These are phyloP conservation scores for Harringtonia aguacate DNA, from an alignment of 2,329 filamentous ascomycete genomes.

Conservation along the genomic window DNA sequence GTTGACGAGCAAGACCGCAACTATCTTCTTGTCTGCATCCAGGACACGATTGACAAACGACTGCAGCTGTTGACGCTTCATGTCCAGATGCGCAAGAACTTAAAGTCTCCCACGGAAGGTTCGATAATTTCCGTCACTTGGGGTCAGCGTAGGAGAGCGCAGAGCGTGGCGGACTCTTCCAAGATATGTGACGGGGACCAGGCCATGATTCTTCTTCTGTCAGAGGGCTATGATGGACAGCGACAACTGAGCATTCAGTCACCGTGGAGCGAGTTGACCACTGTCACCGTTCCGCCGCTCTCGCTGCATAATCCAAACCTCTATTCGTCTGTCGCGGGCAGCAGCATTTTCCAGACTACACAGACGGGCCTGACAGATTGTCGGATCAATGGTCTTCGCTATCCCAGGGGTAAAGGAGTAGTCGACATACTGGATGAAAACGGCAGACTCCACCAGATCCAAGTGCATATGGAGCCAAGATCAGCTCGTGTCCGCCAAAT, in stretches of 20 bases:
- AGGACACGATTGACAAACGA: conserved; percentile 57
- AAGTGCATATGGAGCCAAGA: conserved; percentile 55
- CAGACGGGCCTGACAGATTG: conserved; percentile 21
- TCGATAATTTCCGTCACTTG: conserved; percentile 25
- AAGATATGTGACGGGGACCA: conserved; percentile 57
- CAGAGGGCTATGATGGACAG: conserved; percentile 50
- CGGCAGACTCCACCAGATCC: conserved; percentile 52
- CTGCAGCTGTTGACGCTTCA: conserved; percentile 57
- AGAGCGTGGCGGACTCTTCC: conserved; percentile 63
- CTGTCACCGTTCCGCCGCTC: conserved; percentile 51
- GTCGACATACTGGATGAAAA: conserved; percentile 58
- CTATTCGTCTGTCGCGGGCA: background rate
- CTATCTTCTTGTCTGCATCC: conserved; percentile 55
- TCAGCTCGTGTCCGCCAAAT: conserved; percentile 51
- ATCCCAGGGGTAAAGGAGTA: conserved; percentile 47
- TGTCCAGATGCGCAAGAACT: conserved; percentile 30
- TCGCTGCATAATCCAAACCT: conserved; percentile 28
- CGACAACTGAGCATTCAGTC: conserved; percentile 63
- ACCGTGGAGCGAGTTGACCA: conserved; percentile 63
- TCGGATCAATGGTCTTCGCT: conserved; percentile 42
- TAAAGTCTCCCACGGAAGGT: conserved; percentile 16
- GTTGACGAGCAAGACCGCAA: conserved; percentile 41
- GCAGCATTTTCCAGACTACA: conserved; percentile 3
- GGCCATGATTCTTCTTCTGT: conserved; percentile 60
- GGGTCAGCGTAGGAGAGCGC: conserved; percentile 45